Conservation (phyloP, 139 green algal genomes). For the Edaphochlamys debaryana region DNA sequence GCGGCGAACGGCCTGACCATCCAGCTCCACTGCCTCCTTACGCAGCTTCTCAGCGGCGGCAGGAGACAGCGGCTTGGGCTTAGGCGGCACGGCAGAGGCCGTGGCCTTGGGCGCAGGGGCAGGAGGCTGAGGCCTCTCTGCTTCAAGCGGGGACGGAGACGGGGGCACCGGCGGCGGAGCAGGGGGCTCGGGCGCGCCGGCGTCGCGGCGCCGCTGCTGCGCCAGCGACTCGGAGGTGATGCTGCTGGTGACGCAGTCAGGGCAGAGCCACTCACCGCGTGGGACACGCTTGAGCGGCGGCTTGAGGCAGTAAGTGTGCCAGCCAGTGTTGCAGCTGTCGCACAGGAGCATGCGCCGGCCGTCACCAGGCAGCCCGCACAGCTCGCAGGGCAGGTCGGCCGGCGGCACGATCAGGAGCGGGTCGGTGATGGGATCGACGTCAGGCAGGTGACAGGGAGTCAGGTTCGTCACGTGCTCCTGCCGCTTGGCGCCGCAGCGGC, state of each 20-base stretch:
- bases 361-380: slow-evolving; percentile 24
- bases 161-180: no score
- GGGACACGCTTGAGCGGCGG: slow-evolving; percentile 35
- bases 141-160: no score
- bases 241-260: neutral
- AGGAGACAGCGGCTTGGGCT: no score
- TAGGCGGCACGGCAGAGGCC: no score
- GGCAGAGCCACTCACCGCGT: slow-evolving; percentile 48
- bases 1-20: no score
- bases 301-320: slow-evolving; percentile 42
- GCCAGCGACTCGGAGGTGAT: no score
- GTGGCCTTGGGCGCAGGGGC: no score
- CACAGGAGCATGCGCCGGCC: slow-evolving; percentile 47
- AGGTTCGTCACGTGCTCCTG: slow-evolving; percentile 1
- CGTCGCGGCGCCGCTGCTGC: no score
- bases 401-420: neutral
- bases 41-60: no score
- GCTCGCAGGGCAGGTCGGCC: neutral
- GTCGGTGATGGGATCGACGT: neutral
- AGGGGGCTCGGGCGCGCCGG: no score
- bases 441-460: neutral
- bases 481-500: slow-evolving; percentile 7
- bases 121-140: no score
- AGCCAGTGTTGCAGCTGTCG: slow-evolving; percentile 47
- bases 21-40: no score